Base-by-base conservation (phyloP, 2,329 filamentous ascomycete species). In the Akanthomyces lecanii region DNA sequence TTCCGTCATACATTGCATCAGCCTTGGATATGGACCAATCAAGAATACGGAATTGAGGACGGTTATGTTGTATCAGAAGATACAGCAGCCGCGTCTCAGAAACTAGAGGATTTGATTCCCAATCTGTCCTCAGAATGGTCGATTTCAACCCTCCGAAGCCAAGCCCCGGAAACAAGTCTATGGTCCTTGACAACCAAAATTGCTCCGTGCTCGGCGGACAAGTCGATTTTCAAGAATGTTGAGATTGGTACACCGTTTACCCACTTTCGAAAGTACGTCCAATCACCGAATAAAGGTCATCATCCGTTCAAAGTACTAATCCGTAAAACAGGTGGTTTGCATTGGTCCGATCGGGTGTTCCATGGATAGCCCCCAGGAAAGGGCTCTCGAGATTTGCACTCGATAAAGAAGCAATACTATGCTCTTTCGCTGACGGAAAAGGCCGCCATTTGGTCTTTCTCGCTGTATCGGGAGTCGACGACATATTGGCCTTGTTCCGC, bases 351-450 rank as follows among this genome's bases (percentile, higher is more conserved):
- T 79, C 91, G 4, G 95, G 88, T 86, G 84, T 83, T 40, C 89
- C 92, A 1, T 98, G 94, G 94, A 78, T 97, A 12, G 91, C 89
- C 8, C 94, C 94, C n/a, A 82, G 92, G 45, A 93, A 97, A 72
- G 93, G 93, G 14, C 86, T 84, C 65, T 75, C 78, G 4, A 77
- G 77, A 0, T 89, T 96, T 63, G 77, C 78, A 5, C 78, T 93
- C 5, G 89, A 92, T 65, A 90, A 92, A 68, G 90, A 96, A 69
- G 91, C 87, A 1, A 76, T 97, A 2, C 72, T 96, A 21, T 87
- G 88, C 64, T 90, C 91, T 0, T 97, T 97, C 68, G 77, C 96
- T 25, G 88, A 86, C 28, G 74, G 79, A 0, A 80, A 89, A 67
- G 93, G 94, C 0, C 82, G 86, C 25, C 89, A 92, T 72, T 76